Conservation (phyloP, 2,329 filamentous ascomycete genomes). For the Colletotrichum lentis region DNA sequence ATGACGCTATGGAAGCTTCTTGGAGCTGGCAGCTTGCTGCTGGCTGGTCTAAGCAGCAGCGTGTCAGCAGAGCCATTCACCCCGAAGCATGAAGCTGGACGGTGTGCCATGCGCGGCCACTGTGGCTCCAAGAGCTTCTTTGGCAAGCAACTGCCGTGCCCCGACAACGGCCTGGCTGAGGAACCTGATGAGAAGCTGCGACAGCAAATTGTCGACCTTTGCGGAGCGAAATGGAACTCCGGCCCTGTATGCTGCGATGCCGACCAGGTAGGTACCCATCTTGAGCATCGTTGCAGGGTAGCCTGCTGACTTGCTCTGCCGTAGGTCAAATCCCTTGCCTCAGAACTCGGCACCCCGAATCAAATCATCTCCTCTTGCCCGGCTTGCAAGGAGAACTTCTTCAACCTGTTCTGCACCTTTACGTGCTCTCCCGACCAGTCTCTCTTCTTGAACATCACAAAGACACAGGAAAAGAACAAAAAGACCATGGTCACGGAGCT, state of each 20-base stretch:
- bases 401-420: constrained; percentile 97
- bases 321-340: constrained; percentile 79
- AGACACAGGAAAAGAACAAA: constrained; percentile 68
- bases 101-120: constrained; percentile 89
- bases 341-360: constrained; percentile 85
- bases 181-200: constrained; percentile 76
- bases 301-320: not conserved
- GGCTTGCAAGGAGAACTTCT: constrained; percentile 98
- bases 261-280: constrained; percentile 69
- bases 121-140: constrained; percentile 94
- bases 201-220: constrained; percentile 82
- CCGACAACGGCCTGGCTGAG: constrained; percentile 85
- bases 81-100: constrained; percentile 80
- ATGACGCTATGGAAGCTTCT: constrained; percentile 41
- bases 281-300: not conserved
- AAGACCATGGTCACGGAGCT: constrained; percentile 78
- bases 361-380: constrained; percentile 92
- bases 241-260: constrained; percentile 85
- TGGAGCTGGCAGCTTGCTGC: constrained; percentile 46
- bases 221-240: constrained; percentile 84
- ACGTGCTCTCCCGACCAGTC: constrained; percentile 98
- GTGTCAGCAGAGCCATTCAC: constrained; percentile 50
- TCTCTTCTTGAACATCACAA: constrained; percentile 90
- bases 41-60: constrained; percentile 40
- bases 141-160: constrained; percentile 86